A percentile compares a stretch with the other conserved stretches of the same genome.
Conservation (phyloP, 2,329 filamentous ascomycete genomes). For the Fusarium fracticaudum region DNA sequence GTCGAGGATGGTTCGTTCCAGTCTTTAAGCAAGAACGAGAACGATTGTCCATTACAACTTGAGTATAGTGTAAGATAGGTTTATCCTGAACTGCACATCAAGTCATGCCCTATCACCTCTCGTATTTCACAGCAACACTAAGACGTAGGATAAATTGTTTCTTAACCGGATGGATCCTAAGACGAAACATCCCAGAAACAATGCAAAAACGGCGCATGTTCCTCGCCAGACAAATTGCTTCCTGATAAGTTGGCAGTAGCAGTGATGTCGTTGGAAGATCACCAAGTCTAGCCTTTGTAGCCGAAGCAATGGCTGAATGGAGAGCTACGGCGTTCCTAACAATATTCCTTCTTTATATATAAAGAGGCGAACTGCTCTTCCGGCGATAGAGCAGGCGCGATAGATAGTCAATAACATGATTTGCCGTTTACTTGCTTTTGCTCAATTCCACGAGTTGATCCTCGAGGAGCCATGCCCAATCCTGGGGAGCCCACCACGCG, state of each 20-base stretch:
- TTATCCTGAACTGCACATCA: not conserved
- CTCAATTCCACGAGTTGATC: not conserved
- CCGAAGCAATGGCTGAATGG: not conserved
- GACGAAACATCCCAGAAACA: not conserved
- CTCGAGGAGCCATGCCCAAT: not conserved
- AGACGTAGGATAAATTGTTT: not conserved
- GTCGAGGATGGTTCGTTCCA: not conserved
- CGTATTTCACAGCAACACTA: not conserved
- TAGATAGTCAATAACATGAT: not conserved
- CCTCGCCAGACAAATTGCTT: not conserved
- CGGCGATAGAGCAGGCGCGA: not conserved
- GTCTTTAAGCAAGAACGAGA: not conserved
- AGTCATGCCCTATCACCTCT: not conserved
- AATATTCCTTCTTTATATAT: not conserved
- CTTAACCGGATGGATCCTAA: not conserved
- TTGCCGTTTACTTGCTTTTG: not conserved
- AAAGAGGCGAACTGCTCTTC: not conserved
- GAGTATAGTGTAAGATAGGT: not conserved
- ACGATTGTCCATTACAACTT: not conserved
- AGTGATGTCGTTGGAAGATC: not conserved
- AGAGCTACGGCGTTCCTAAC: fast-evolving
- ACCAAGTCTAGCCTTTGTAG: not conserved
- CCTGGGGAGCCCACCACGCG: not conserved
- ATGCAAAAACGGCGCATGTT: not conserved
- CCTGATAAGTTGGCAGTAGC: not conserved